phyloP scores from a whole-genome alignment of 306 rosid genomes.

The Vigna mungo region DNA sequence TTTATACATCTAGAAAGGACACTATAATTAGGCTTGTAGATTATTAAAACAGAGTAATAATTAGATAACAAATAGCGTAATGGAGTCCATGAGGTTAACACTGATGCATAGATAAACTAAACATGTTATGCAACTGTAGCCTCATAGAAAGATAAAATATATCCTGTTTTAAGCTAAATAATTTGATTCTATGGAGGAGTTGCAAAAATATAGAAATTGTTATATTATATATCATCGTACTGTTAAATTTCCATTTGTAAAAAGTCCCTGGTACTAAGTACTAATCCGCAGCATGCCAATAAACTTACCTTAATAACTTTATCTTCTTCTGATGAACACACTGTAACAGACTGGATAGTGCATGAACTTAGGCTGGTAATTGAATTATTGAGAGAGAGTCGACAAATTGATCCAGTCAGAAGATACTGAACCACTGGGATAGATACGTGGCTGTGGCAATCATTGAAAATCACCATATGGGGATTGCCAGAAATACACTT shows the following conservation, averaged over 20 bases:
- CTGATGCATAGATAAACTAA: constrained; percentile 1
- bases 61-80: neutral
- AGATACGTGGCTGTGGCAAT: constrained; percentile 52
- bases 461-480: constrained; percentile 71
- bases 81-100: neutral
- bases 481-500: constrained; percentile 57
- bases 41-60: neutral
- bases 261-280: no score
- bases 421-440: constrained; percentile 63
- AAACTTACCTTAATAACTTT: constrained; percentile 59
- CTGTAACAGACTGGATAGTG: constrained; percentile 65
- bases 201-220: neutral
- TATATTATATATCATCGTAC: neutral
- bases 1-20: neutral
- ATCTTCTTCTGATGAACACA: constrained; percentile 53
- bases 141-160: neutral
- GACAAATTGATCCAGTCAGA: constrained; percentile 60
- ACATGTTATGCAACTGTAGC: neutral
- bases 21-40: neutral
- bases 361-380: constrained; percentile 74
- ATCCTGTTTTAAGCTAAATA: neutral
- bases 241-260: neutral
- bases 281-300: neutral
- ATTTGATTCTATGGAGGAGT: neutral
- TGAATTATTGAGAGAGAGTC: constrained; percentile 64